phyloP scores from a whole-genome alignment of 1,284 basidiomycete species.

The Ceratobasidium sp. region DNA sequence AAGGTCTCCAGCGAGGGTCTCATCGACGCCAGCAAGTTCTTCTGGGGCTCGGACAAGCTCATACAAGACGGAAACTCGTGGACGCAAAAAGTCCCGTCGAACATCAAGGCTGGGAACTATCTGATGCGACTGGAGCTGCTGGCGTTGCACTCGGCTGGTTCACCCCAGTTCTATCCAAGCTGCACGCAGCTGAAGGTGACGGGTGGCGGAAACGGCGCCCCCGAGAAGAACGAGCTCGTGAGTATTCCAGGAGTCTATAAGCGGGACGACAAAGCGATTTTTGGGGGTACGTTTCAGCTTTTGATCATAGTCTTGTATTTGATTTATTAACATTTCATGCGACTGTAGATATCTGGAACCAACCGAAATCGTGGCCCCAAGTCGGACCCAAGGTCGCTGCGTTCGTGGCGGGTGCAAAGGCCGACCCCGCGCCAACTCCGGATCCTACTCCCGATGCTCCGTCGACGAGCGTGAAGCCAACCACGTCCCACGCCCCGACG shows the following conservation, averaged over 20 bases:
- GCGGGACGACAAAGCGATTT: conserved; percentile 28
- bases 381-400: conserved; percentile 39
- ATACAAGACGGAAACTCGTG: conserved; percentile 43
- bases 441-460: too few relatives aligned
- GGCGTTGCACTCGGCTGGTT: conserved; percentile 45
- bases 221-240: conserved; percentile 40
- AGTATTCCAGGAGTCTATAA: conserved; percentile 47
- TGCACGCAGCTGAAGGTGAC: conserved; percentile 47
- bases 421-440: background rate
- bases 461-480: too few relatives aligned
- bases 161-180: conserved; percentile 48
- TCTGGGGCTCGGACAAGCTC: conserved; percentile 48
- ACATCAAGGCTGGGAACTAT: conserved; percentile 48
- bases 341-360: conserved; percentile 29
- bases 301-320: background rate
- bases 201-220: conserved; percentile 43
- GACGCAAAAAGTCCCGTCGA: conserved; percentile 46
- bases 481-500: too few relatives aligned
- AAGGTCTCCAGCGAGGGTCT: conserved; percentile 47
- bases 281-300: conserved; percentile 2
- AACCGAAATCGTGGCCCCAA: conserved; percentile 29
- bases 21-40: conserved; percentile 33
- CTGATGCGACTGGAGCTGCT: conserved; percentile 46
- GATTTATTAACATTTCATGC: background rate
- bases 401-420: conserved; percentile 17